phyloP scores from a whole-genome alignment of 208 protist genomes.

The Hexamita inflata region DNA sequence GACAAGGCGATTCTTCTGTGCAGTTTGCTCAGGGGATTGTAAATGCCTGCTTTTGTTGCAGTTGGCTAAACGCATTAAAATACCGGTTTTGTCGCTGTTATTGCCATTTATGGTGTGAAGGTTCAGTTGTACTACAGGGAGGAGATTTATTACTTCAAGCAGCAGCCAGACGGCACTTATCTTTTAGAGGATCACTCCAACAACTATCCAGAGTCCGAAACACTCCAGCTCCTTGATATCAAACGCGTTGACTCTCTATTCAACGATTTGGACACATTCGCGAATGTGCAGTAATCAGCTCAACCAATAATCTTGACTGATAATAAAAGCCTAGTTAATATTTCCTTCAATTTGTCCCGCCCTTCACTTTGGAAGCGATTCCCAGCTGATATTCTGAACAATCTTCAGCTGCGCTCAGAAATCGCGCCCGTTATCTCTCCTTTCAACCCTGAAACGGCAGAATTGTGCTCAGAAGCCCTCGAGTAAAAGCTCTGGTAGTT shows the following conservation, averaged over 20 bases:
- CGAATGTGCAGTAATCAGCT: neutral
- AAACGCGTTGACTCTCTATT: neutral
- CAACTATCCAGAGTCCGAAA: neutral
- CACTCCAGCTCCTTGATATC: neutral
- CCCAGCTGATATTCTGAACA: neutral
- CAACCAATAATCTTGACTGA: neutral
- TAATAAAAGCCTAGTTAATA: neutral
- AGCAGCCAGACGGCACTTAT: neutral
- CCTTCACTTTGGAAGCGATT: neutral
- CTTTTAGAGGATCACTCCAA: neutral
- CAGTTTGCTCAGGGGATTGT: neutral
- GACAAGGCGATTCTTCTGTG: conserved; percentile 24
- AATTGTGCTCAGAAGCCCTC: neutral
- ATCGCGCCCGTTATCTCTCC: neutral
- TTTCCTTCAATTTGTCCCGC: neutral
- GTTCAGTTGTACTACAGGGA: neutral
- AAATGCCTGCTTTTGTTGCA: conserved; percentile 21
- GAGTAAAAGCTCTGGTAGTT: neutral
- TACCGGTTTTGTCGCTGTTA: neutral
- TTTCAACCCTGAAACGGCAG: neutral
- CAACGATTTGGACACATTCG: neutral
- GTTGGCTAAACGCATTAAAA: neutral
- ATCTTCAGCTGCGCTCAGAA: neutral
- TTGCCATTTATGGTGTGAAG: neutral
- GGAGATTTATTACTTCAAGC: neutral